Evolutionary conservation across 306 rosid genomes (phyloP).

Genomic region (Acacia crassicarpa): DNA sequence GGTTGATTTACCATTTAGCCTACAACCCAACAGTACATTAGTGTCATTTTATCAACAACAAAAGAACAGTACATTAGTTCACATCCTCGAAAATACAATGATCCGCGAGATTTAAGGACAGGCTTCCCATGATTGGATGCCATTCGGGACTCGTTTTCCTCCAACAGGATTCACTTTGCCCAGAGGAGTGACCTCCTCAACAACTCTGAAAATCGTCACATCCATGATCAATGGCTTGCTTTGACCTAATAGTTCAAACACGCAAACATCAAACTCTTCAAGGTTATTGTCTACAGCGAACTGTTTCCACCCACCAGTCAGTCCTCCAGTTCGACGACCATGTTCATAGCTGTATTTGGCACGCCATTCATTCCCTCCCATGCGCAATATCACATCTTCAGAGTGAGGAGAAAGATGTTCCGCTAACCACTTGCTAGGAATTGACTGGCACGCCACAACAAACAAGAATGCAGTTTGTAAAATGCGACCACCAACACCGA

Average conservation of each 20-base stretch:
- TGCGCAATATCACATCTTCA: slow-evolving; percentile 56
- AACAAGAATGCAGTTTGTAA: not conserved
- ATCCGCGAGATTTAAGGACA: not conserved
- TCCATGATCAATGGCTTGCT: slow-evolving; percentile 36
- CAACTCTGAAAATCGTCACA: slow-evolving; percentile 61
- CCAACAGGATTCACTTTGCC: not conserved
- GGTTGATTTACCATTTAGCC: not conserved
- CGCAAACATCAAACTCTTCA: slow-evolving; percentile 65
- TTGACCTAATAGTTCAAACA: slow-evolving; percentile 45
- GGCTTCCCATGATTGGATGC: not conserved
- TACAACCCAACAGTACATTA: not conserved
- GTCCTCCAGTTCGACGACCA: slow-evolving; percentile 47
- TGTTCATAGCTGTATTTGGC: slow-evolving; percentile 37
- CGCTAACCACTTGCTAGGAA: slow-evolving; percentile 47
- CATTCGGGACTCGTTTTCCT: slow-evolving; percentile 26
- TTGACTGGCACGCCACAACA: slow-evolving; percentile 35
- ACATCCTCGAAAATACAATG: not conserved
- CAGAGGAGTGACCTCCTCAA: slow-evolving; percentile 44
- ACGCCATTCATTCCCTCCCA: slow-evolving; percentile 43
- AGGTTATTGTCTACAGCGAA: slow-evolving; percentile 62
- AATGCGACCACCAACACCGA: not conserved
- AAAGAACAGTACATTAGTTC: not conserved
- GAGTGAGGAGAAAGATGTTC: slow-evolving; percentile 29
- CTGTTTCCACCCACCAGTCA: slow-evolving; percentile 66
- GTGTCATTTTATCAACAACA: no score